Percentiles rank a stretch among this genome's conserved stretches.
Conservation (phyloP, 1,284 basidiomycete species). For the Trichosporon ovoides region DNA sequence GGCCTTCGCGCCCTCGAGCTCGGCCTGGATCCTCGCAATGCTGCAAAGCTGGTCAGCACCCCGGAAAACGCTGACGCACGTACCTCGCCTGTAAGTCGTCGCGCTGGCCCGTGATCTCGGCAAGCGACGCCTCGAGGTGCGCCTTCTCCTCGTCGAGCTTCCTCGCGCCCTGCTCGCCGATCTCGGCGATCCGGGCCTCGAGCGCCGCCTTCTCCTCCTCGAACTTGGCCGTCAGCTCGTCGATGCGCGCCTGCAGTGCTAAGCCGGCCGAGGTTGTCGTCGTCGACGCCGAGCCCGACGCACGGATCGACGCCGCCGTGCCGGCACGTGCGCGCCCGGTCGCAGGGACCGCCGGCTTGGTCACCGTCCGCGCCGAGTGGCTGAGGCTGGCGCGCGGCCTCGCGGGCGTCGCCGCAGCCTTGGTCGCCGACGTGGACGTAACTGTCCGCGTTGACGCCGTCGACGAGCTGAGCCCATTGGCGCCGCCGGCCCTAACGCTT, state of each 20-base stretch:
- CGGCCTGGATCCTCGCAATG: conserved; percentile 12
- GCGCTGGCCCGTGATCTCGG: conserved; percentile 17
- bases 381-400: not conserved
- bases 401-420: not conserved
- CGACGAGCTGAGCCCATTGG: not conserved
- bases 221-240: conserved; percentile 18
- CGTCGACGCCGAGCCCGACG: conserved; percentile 8
- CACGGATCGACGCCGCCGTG: not conserved
- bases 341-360: conserved; percentile 5
- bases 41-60: not conserved
- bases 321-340: conserved; percentile 12
- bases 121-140: conserved; percentile 23
- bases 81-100: conserved; percentile 29
- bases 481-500: not conserved
- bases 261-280: conserved; percentile 11
- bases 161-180: conserved; percentile 7
- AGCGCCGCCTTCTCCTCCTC: conserved; percentile 23
- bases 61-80: no score
- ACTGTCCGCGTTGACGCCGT: not conserved
- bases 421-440: conserved; percentile 1
- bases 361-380: not conserved
- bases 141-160: conserved; percentile 20
- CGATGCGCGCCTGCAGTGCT: conserved; percentile 14
- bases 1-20: conserved; percentile 9
- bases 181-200: conserved; percentile 22